Evolutionary conservation across 75 land plant species (phyloP), one percentile per base, ranked within the genome.

Genomic region (Pseudotsuga menziesii): DNA sequence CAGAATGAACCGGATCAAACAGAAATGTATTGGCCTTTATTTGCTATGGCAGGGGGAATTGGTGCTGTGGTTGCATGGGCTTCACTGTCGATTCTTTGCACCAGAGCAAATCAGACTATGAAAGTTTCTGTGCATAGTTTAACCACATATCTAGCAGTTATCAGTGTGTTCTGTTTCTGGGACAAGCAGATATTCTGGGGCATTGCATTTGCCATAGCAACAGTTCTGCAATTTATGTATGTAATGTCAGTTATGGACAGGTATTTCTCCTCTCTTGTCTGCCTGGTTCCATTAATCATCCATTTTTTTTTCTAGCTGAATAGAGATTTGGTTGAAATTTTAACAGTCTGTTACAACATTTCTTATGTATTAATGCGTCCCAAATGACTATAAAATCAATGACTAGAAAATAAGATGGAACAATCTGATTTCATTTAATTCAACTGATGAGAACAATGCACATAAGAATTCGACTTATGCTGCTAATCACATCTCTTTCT

Each of bases 171-270:
- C 15, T 95, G 96, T 74, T 95, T 95, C 78, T 89, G 98, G 93
- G 81, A 69, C 15, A 44, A 81, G 17, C 90, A 86, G 29, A 80
- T 95, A 67, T 93, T 95, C 77, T 95, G 94, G 93, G 98, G 98
- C 39, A 83, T 90, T 76, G 80, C 87, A 29, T 92, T 94, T 87
- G 93, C 91, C n/a, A 77, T 95, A 56, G 95, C 91, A 63, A 93
- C 98, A n/a, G 80, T 64, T 25, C 70, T 95, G 83, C 98, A 95
- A 83, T 93, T 95, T 77, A 62, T 93, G 84, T 95, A 95, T 82
- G 85, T 93, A 12, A 82, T 95, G 75, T 90, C 98, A 13, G 96
- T 93, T 25, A 86, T 95, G 76, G 98, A 95, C 83, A 95, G 98
- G 98, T 95, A 83, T 48, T 23, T 9, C 79, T 75, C 55, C 27